Evolutionary conservation across 257 asterid species (phyloP).

Genomic region (Nemophila menziesii): DNA sequence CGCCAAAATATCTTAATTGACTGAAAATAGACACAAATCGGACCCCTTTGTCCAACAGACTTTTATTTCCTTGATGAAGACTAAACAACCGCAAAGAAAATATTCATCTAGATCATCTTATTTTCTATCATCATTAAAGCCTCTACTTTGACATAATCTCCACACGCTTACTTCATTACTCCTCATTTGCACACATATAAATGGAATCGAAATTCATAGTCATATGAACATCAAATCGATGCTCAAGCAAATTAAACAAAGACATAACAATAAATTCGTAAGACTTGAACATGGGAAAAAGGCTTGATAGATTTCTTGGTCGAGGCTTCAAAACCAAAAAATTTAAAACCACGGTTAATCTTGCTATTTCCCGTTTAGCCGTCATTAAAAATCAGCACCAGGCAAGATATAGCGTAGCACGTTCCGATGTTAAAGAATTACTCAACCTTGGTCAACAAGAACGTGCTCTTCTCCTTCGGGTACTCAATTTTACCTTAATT

Average conservation of each 20-base stretch:
- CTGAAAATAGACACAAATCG: too few species aligned
- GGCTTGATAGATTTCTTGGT: constrained; percentile 50
- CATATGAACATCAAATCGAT: background rate
- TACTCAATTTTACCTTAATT: constrained; percentile 6
- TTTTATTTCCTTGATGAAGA: too few species aligned
- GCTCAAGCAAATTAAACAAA: background rate
- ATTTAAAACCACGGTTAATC: constrained; percentile 35
- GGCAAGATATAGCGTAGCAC: constrained; percentile 49
- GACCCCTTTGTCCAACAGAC: too few species aligned
- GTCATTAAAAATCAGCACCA: constrained; percentile 69
- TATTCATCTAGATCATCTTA: too few species aligned
- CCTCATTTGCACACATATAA: too few species aligned
- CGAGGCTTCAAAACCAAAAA: constrained; percentile 32
- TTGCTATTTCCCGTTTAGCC: constrained; percentile 51
- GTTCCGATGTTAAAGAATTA: constrained; percentile 56
- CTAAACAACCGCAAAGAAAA: too few species aligned
- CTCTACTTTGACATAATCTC: too few species aligned
- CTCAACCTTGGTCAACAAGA: constrained; percentile 44
- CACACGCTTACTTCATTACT: too few species aligned
- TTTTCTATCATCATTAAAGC: too few species aligned
- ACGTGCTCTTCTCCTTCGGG: constrained; percentile 87
- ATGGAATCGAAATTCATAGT: too few species aligned
- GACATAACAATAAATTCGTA: background rate
- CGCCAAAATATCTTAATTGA: too few species aligned
- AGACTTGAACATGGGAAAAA: constrained; percentile 49